Conservation (phyloP, 2,329 filamentous ascomycete species). For the Xylariomycetidae sp. region DNA sequence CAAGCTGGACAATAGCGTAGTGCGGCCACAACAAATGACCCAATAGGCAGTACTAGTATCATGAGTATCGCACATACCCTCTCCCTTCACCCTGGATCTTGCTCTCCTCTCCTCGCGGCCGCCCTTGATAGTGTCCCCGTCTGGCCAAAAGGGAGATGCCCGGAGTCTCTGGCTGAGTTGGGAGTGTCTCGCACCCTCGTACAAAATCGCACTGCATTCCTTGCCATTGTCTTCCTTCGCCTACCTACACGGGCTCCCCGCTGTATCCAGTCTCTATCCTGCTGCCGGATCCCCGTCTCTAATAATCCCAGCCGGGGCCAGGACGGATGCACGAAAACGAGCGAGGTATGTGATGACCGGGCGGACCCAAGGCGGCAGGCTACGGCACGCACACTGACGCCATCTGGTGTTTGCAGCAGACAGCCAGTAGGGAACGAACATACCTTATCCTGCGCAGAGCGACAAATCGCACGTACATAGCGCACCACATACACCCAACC, state of each 20-base stretch:
- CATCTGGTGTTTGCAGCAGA: no score
- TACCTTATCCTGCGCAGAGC: conserved; percentile 9
- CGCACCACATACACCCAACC: conserved; percentile 17
- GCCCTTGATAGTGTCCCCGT: conserved; percentile 7
- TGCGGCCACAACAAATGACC: conserved; percentile 15
- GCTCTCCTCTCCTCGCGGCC: conserved; percentile 4
- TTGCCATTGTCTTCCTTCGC: conserved; percentile 11
- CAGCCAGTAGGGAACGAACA: conserved; percentile 9
- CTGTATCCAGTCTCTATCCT: conserved; percentile 9
- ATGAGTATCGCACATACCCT: conserved; percentile 11
- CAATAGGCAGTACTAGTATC: conserved; percentile 17
- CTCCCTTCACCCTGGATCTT: conserved; percentile 15
- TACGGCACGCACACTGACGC: no score
- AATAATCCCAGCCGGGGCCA: no score
- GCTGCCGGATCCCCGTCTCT: conserved; percentile 12
- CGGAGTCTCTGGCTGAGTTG: conserved; percentile 13
- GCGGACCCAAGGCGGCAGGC: no score
- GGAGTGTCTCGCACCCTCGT: conserved; percentile 13
- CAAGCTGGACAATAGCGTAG: conserved; percentile 15
- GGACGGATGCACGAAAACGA: no score
- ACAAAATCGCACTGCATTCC: conserved; percentile 20
- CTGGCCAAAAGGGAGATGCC: conserved; percentile 15
- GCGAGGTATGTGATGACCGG: no score
- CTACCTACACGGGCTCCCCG: conserved; percentile 11
- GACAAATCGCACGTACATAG: conserved; percentile 17